Conservation (phyloP, 202 grass and related monocot species). For the Panicum hallii region DNA sequence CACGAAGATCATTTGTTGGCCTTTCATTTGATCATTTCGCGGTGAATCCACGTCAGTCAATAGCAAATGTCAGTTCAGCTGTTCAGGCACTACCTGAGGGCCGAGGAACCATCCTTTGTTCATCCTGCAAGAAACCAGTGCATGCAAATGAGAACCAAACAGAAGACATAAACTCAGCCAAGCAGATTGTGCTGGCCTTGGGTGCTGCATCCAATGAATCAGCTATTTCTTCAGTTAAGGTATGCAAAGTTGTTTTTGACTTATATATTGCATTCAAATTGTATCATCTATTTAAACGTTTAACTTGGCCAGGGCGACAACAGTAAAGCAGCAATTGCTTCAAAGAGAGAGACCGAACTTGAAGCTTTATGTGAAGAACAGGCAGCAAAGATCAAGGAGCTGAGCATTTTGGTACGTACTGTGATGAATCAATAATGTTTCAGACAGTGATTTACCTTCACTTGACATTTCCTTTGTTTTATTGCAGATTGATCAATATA, state of each 20-base stretch:
- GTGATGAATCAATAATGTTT: conserved; percentile 28
- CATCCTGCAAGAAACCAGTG: conserved; percentile 80
- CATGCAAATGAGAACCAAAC: conserved; percentile 46
- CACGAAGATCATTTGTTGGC: conserved; percentile 71
- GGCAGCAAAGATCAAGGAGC: conserved; percentile 71
- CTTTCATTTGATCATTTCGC: conserved; percentile 98
- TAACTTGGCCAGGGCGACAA: conserved; percentile 46
- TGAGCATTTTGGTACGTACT: conserved; percentile 64
- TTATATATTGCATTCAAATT: neutral
- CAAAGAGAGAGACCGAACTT: conserved; percentile 76
- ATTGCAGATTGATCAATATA: conserved; percentile 71
- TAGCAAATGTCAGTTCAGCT: conserved; percentile 53
- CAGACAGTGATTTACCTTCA: conserved; percentile 17
- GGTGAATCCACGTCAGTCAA: conserved; percentile 58
- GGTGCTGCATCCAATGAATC: conserved; percentile 24
- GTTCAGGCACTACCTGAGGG: conserved; percentile 39
- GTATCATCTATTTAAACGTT: conserved; percentile 30
- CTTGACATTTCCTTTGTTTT: conserved; percentile 42
- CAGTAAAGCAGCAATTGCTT: conserved; percentile 34
- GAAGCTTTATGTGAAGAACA: conserved; percentile 91
- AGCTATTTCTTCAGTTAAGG: conserved; percentile 45
- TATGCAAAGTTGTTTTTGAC: conserved; percentile 22
- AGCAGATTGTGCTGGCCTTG: conserved; percentile 38
- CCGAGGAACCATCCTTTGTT: conserved; percentile 58
- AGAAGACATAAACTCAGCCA: conserved; percentile 50